These are phyloP conservation scores for Sphagnum contortum DNA, from an alignment of 225 moss, liverwort and hornwort species.

Conservation along the genomic window DNA sequence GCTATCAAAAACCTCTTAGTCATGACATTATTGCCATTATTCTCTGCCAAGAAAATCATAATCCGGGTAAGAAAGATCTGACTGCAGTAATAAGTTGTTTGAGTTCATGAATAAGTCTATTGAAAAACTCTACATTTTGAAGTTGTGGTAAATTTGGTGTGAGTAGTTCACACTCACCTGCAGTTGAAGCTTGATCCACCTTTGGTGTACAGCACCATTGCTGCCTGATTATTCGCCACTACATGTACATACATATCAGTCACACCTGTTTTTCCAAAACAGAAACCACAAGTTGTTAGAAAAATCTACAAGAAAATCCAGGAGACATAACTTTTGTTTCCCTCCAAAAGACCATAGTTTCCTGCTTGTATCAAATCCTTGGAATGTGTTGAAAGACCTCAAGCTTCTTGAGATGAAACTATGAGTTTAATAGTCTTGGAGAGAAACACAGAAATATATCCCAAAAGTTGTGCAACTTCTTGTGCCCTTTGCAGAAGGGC, in stretches of 20 bases:
- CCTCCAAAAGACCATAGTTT: neutral
- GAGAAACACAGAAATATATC: no score
- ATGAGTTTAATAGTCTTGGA: no score
- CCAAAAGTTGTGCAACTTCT: no score
- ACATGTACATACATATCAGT: slow-evolving; percentile 45
- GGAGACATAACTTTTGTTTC: no score
- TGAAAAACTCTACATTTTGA: neutral
- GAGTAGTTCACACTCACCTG: no score
- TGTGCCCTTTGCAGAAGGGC: no score
- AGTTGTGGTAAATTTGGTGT: no score
- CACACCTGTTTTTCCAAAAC: slow-evolving; percentile 20
- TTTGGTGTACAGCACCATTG: slow-evolving; percentile 36
- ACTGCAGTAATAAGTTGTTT: no score
- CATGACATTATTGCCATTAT: slow-evolving; percentile 94
- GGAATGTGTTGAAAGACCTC: no score
- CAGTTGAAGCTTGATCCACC: no score
- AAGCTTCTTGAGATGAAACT: neutral
- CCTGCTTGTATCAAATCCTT: neutral
- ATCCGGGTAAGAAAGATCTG: slow-evolving; percentile 60
- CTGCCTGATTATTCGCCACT: slow-evolving; percentile 38
- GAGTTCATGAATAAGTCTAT: no score
- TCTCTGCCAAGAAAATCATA: slow-evolving; percentile 82
- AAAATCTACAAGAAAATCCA: neutral
- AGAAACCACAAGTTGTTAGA: neutral
- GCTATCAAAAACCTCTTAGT: slow-evolving; percentile 77